Conservation (phyloP, 2,329 filamentous ascomycete genomes). For the Magnaporthiopsis poae region DNA sequence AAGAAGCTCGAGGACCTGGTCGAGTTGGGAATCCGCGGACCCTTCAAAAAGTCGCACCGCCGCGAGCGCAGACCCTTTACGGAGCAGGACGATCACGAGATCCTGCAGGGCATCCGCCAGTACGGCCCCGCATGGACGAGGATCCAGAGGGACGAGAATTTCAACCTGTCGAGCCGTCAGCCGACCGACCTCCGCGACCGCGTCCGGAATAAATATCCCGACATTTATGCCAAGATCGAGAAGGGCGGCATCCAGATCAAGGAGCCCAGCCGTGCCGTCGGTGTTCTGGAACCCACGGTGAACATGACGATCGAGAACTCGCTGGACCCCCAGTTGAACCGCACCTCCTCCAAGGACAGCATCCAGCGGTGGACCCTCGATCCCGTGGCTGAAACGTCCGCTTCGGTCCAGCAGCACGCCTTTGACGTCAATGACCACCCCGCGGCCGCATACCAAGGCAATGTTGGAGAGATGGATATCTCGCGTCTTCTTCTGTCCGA, state of each 20-base stretch:
- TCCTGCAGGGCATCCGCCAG: slow-evolving; percentile 47
- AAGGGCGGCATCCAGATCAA: slow-evolving; percentile 41
- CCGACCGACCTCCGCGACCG: slow-evolving; percentile 55
- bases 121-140: slow-evolving; percentile 58
- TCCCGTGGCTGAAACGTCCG: background rate
- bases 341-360: slow-evolving; percentile 37
- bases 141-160: slow-evolving; percentile 51
- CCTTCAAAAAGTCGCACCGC: slow-evolving; percentile 52
- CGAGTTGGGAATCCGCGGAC: slow-evolving; percentile 48
- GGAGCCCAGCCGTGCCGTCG: slow-evolving; percentile 31
- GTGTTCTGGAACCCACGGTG: slow-evolving; percentile 41
- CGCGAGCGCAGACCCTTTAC: slow-evolving; percentile 53
- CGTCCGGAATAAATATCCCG: slow-evolving; percentile 54
- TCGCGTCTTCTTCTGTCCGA: slow-evolving; percentile 51
- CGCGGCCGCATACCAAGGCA: slow-evolving; percentile 30
- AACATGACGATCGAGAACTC: slow-evolving; percentile 39
- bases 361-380: slow-evolving; percentile 31
- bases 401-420: slow-evolving; percentile 11
- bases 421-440: slow-evolving; percentile 37
- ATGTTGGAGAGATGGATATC: slow-evolving; percentile 51
- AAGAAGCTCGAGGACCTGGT: slow-evolving; percentile 34
- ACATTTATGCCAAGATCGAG: slow-evolving; percentile 46
- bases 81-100: slow-evolving; percentile 52
- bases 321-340: slow-evolving; percentile 31
- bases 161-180: slow-evolving; percentile 47